Conservation (phyloP, 1,284 basidiomycete genomes). For the Ustilago lituana region DNA sequence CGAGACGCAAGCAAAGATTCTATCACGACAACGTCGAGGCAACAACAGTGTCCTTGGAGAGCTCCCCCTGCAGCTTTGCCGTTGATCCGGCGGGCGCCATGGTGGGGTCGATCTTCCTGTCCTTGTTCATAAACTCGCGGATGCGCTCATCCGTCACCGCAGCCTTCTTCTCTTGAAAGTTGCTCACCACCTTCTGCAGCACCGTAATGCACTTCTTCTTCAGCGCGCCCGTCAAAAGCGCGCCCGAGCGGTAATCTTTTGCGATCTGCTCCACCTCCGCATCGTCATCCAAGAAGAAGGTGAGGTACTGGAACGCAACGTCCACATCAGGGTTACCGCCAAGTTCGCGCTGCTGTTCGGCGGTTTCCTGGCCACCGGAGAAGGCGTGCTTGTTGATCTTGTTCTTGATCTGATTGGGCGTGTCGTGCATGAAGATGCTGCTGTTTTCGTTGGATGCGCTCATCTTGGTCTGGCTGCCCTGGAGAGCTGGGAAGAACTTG, state of each 20-base stretch:
- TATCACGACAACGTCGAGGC: conserved; percentile 25
- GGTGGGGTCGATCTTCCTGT: conserved; percentile 75
- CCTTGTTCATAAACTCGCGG: conserved; percentile 82
- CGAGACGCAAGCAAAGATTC: background rate
- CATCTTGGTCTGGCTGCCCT: conserved; percentile 99
- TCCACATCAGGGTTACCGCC: conserved; percentile 97
- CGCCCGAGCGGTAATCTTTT: conserved; percentile 91
- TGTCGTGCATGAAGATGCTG: conserved; percentile 95
- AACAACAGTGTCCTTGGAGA: conserved; percentile 34
- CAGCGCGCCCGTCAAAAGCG: conserved; percentile 87
- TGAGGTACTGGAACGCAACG: conserved; percentile 92
- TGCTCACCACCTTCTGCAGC: conserved; percentile 83
- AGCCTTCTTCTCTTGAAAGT: conserved; percentile 88
- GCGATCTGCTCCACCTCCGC: conserved; percentile 81
- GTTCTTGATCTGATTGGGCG: conserved; percentile 91
- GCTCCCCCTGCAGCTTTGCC: conserved; percentile 38
- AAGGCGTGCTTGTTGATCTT: conserved; percentile 83
- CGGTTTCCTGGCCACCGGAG: conserved; percentile 76
- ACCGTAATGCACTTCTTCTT: conserved; percentile 88
- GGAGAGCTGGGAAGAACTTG: conserved; percentile 97
- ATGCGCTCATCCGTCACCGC: conserved; percentile 83
- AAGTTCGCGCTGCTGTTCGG: conserved; percentile 87
- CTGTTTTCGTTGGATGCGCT: conserved; percentile 90
- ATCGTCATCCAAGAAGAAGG: conserved; percentile 97
- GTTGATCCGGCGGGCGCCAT: conserved; percentile 48